Base-by-base conservation (phyloP, 495 filamentous ascomycete species). In the Xylaria cubensis region DNA sequence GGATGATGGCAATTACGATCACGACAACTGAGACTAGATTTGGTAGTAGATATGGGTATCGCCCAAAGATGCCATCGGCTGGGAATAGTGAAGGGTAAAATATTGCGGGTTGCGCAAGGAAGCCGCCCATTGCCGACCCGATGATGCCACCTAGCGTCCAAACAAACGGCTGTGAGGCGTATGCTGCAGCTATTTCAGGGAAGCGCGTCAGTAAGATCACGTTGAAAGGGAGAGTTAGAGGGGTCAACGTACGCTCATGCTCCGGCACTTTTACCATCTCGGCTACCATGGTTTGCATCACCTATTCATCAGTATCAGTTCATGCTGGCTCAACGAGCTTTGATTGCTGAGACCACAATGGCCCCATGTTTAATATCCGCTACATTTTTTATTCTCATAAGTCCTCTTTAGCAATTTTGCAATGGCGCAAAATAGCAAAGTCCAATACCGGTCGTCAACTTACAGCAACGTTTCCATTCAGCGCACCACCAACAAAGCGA, bases 161-260 rank as follows among this genome's bases (percentile, higher is more conserved):
- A 42, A 97, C 90, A 76, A 95, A 95, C 7, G 94, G 94, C 91
- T 97, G 96, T 74, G 97, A 92, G 4, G 94, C 90, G 81, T 94
- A 97, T 42, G 93, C 94, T 55, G 88, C 88, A 29, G 92, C 89
- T 90, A 64, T 74, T 34, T n/a, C 19, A 67, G 58, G 29, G 56
- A 32, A 34, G 51, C 74, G 17, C 75, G 58, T 55, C 72, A 73
- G 76, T 74, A 17, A 53, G 13, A 51, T 34, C 44, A 39, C 13
- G 24, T 44, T 19, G 66, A 67, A 68, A 26, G 24, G 32, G 67
- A 6, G 41, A 44, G 29, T 24, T 58, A 36, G 44, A 56, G 48
- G 71, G 63, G 46, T 51, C 32, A 34, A 78, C 87, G 76, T 83
- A 90, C 88, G 91, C 74, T 96, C 92, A 82, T 97, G 92, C 78